phyloP scores from a whole-genome alignment of 202 grass and related monocot genomes.

The Zizania palustris region DNA sequence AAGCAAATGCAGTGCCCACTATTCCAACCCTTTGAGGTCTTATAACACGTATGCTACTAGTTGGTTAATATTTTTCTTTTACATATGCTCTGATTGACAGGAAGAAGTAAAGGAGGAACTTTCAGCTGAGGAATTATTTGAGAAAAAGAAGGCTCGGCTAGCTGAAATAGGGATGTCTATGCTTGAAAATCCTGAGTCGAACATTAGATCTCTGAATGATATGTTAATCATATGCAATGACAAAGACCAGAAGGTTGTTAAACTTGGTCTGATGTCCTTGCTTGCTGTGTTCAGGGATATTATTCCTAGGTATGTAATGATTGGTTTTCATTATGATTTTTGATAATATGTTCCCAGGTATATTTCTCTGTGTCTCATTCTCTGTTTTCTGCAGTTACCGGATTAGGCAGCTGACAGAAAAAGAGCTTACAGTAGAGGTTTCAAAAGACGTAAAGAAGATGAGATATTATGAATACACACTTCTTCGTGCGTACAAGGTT shows the following conservation, averaged over 20 bases:
- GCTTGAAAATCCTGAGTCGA: conserved; percentile 88
- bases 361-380: conserved; percentile 28
- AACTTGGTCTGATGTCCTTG: conserved; percentile 85
- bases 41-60: background rate
- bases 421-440: conserved; percentile 81
- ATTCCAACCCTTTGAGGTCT: background rate
- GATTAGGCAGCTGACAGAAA: conserved; percentile 86
- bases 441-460: conserved; percentile 85
- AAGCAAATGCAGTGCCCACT: background rate
- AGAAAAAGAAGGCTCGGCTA: conserved; percentile 80
- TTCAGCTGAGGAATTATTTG: conserved; percentile 84
- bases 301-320: conserved; percentile 72
- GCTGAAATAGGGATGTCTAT: conserved; percentile 85
- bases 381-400: conserved; percentile 65
- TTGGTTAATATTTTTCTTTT: conserved; percentile 3
- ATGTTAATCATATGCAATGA: conserved; percentile 76
- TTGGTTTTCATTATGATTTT: conserved; percentile 23
- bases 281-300: conserved; percentile 96
- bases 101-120: conserved; percentile 90
- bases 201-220: conserved; percentile 88
- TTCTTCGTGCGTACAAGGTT: conserved; percentile 89
- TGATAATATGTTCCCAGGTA: background rate
- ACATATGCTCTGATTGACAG: conserved; percentile 43
- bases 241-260: conserved; percentile 73
- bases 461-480: conserved; percentile 85